Evolutionary conservation across 345 rosid genomes (phyloP).

Genomic region (Eucalyptus pauciflora): DNA sequence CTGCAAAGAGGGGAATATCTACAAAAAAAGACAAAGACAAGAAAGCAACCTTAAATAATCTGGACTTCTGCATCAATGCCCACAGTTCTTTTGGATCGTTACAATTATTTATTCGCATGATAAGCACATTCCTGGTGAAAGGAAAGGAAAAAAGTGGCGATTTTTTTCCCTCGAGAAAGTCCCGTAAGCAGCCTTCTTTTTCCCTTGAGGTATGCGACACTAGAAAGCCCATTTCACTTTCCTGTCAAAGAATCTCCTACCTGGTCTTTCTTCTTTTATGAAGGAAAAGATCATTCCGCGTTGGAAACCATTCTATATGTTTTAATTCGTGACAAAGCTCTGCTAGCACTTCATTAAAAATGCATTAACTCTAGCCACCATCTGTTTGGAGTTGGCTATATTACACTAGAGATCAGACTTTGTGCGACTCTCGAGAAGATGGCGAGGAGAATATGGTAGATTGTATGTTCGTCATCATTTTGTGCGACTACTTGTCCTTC

Average conservation of each 20-base stretch:
- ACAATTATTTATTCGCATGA: slow-evolving; percentile 15
- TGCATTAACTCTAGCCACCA: background rate
- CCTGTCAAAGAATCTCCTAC: background rate
- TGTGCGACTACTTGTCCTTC: background rate
- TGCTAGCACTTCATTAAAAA: background rate
- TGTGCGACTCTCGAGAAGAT: background rate
- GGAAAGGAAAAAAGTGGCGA: background rate
- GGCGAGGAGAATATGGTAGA: background rate
- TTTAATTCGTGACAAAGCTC: background rate
- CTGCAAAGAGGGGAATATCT: slow-evolving; percentile 19
- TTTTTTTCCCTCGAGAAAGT: background rate
- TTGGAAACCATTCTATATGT: background rate
- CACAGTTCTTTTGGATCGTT: slow-evolving; percentile 11
- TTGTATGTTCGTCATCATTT: background rate
- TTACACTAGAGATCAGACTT: background rate
- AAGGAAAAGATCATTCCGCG: background rate
- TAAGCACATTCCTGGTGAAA: slow-evolving; percentile 3
- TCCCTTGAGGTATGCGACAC: background rate
- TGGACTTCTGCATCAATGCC: slow-evolving; percentile 24
- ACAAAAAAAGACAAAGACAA: slow-evolving; percentile 4
- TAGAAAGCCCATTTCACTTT: background rate
- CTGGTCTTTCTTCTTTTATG: background rate
- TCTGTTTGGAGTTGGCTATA: background rate
- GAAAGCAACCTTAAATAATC: slow-evolving; percentile 21
- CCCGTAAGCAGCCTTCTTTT: background rate